phyloP scores from a whole-genome alignment of 163 green algal species.

The Scenedesmus sp. region DNA sequence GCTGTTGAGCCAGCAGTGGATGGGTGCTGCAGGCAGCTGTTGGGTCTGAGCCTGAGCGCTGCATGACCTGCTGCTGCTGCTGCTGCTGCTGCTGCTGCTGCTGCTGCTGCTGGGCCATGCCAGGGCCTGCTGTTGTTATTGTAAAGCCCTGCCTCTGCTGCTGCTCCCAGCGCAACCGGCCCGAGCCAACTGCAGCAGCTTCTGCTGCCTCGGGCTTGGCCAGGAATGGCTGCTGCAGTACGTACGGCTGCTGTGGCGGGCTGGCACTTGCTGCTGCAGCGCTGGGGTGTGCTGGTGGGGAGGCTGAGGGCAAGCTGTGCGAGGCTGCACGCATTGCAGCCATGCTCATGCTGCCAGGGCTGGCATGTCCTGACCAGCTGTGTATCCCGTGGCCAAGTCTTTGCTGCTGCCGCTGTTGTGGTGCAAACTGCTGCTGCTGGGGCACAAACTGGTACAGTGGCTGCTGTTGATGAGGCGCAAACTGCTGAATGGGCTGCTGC shows the following conservation, averaged over 20 bases:
- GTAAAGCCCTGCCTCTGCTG: neutral
- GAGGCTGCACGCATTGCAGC: neutral
- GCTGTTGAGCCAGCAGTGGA: neutral
- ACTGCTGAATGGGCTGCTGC: neutral
- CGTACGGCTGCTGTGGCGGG: neutral
- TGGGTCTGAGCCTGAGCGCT: conserved; percentile 18
- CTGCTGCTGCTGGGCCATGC: neutral
- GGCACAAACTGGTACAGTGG: neutral
- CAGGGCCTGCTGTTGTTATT: conserved; percentile 23
- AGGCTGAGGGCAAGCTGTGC: conserved; percentile 1
- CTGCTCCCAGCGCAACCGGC: no score
- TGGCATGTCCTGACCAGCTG: conserved; percentile 16
- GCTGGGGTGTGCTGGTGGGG: neutral
- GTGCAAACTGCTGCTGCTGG: neutral
- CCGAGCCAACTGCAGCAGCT: neutral
- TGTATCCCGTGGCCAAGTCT: neutral
- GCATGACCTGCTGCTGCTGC: conserved; percentile 39
- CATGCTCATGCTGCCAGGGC: neutral
- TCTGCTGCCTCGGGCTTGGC: neutral
- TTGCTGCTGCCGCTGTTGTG: conserved; percentile 20
- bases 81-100: neutral
- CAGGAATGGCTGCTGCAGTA: neutral
- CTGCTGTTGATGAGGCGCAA: neutral
- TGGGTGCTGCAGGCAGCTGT: neutral
- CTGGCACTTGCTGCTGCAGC: neutral